Evolutionary conservation across 1,284 basidiomycete genomes (phyloP), one percentile per base, ranked within the genome.

Genomic region (Sporisorium reilianum): DNA sequence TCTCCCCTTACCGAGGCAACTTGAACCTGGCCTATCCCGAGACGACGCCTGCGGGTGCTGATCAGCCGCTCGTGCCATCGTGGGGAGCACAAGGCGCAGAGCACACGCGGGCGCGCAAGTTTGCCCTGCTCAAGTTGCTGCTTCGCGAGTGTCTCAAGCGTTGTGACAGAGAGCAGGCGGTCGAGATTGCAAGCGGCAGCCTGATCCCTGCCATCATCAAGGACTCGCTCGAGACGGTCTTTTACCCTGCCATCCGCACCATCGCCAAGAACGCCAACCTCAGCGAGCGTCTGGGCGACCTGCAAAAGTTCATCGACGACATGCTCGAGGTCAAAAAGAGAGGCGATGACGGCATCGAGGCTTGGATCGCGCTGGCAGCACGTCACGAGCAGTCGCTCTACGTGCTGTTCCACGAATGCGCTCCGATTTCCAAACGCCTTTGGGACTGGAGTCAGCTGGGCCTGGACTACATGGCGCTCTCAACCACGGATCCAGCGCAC

Each of bases 341-440:
- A 11, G 69, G 61, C 34, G 75, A 78, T 41, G 50, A 78, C 51
- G 61, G 56, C 42, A 68, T 80, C 40, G 72, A 78, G 46, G 78
- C 54, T n/a, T 84, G 80, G 80, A 78, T 82, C 22, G 82, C 77
- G 11, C 63, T 83, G 16, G 77, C 79, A 16, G 76, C 78, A 28
- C 61, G 74, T 16, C 81, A 83, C 77, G 80, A 84, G 55, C 75
- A 84, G 41, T 77, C 73, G 20, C 57, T 84, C n/a, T 82, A 80
- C 63, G 68, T 75, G 25, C 61, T 84, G 36, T 76, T 79, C 66
- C 81, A 82, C 69, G 83, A 83, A 51, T 76, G 76, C 48, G 78
- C 76, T 0, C 64, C 80, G 14, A 80, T 84, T 52, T 60, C 75
- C 12, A 61, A 75, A 34, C 80, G 75, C 18, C 73, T 83, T 9